phyloP scores from a whole-genome alignment of 768 basidiomycete genomes.

The Rubroboletus pulcherrimus region DNA sequence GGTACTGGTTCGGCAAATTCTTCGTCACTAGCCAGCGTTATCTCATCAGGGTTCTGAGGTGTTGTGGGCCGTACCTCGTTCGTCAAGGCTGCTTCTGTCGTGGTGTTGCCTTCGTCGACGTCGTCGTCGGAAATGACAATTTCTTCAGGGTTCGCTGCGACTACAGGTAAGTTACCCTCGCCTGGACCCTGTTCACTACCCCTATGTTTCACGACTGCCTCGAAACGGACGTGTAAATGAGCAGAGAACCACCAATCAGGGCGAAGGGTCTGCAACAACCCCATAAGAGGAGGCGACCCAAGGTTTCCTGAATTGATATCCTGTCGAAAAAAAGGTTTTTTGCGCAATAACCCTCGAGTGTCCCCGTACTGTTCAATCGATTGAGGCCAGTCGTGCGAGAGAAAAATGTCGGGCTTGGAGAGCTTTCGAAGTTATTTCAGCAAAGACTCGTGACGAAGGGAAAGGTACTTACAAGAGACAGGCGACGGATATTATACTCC shows the following conservation, averaged over 20 bases:
- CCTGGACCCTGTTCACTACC: background rate
- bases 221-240: slow-evolving; percentile 85
- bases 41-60: slow-evolving; percentile 48
- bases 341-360: slow-evolving; percentile 54
- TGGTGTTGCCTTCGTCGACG: slow-evolving; percentile 6
- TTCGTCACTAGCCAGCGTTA: slow-evolving; percentile 46
- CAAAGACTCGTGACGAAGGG: background rate
- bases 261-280: slow-evolving; percentile 63
- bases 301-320: slow-evolving; percentile 67
- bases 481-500: slow-evolving; percentile 74
- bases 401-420: slow-evolving; percentile 66
- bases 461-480: slow-evolving; percentile 57
- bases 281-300: slow-evolving; percentile 85
- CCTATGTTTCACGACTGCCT: slow-evolving; percentile 60
- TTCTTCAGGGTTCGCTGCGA: slow-evolving; percentile 36
- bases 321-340: slow-evolving; percentile 72
- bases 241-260: slow-evolving; percentile 93
- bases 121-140: slow-evolving; percentile 38
- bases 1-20: slow-evolving; percentile 37
- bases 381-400: slow-evolving; percentile 97
- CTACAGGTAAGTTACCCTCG: background rate
- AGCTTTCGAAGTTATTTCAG: slow-evolving; percentile 37
- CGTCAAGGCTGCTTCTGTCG: slow-evolving; percentile 16
- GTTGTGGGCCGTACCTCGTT: slow-evolving; percentile 35
- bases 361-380: slow-evolving; percentile 83